phyloP scores from a whole-genome alignment of 164 flowering plant species.

The Annona cherimola region DNA sequence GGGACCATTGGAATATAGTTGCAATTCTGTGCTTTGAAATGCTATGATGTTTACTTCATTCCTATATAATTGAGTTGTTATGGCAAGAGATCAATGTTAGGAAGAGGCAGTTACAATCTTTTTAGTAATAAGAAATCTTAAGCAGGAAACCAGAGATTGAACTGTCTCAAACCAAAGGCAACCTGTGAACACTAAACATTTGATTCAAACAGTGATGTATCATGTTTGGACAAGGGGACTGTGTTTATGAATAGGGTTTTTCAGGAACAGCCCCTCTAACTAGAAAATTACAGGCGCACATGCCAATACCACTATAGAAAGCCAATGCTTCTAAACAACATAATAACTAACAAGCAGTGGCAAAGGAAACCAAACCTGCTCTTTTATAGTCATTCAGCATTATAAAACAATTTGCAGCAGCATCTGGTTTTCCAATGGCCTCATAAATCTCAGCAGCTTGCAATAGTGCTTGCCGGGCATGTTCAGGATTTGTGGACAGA shows the following conservation, averaged over 20 bases:
- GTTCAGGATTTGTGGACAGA: slow-evolving; percentile 34
- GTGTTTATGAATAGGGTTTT: background rate
- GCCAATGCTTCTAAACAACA: background rate
- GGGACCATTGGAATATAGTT: too few species aligned
- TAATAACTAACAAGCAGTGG: background rate
- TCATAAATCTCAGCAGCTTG: slow-evolving; percentile 67
- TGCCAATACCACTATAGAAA: background rate
- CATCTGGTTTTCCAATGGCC: slow-evolving; percentile 44
- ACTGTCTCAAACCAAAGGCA: too few species aligned
- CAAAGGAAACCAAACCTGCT: slow-evolving; percentile 39
- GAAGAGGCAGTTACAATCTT: too few species aligned
- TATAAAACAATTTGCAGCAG: slow-evolving; percentile 63
- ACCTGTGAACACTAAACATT: too few species aligned
- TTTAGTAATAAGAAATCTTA: too few species aligned
- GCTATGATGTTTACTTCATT: too few species aligned
- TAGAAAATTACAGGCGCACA: background rate
- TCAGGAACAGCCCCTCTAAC: background rate
- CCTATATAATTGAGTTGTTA: too few species aligned
- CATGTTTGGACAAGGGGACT: background rate
- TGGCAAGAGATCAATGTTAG: too few species aligned
- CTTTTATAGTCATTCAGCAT: slow-evolving; percentile 44
- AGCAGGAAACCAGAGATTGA: too few species aligned
- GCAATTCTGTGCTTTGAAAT: too few species aligned
- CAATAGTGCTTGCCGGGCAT: slow-evolving; percentile 25
- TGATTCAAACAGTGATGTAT: background rate